Evolutionary conservation across 225 moss, liverwort and hornwort species (phyloP), one percentile per base, ranked within the genome.

Genomic region (Climacium dendroides): DNA sequence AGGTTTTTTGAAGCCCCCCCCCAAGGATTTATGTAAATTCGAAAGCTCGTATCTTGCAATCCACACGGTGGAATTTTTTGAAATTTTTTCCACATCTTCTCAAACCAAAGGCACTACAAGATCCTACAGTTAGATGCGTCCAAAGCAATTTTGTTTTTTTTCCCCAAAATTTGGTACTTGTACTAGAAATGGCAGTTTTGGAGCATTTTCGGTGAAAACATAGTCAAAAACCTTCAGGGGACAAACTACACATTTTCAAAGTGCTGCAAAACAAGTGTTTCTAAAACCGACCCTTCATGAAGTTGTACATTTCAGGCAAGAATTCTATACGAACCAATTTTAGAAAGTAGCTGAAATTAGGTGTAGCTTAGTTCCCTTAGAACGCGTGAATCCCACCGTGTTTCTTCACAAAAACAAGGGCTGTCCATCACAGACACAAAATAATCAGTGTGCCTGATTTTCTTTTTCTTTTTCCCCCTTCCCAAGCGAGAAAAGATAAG

Each of bases 341-440:
- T 20, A n/a, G 5, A n/a, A 34, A 35, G 35, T 3, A 11, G 6
- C n/a, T 2, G 2, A 65, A 65, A 65, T 20, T 65, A n/a, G 29
- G n/a, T n/a, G n/a, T 65, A n/a, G 4, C 50, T 15, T 50, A 48
- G 10, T 5, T 35, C 11, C 20, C 13, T 34, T 34, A 4, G 0
- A 19, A 52, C 0, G 1, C 52, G 22, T 14, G 23, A 53, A 75
- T 23, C 3, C 1, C 1, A 13, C 34, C 1, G 0, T 0, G 3
- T 75, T 52, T 52, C 12, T 32, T 13, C 22, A 75, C 34, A 52
- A 34, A 52, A 52, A 52, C 43, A 72, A 28, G 45, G 5, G 28
- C 17, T 72, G 45, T 10, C n/a, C n/a, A n/a, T n/a, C 72, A 29
- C 45, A 72, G 17, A 17, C 45, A 29, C 4, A 5, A 30, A 43